phyloP scores from a whole-genome alignment of 2,329 filamentous ascomycete species.

The Talaromyces pinophilus region DNA sequence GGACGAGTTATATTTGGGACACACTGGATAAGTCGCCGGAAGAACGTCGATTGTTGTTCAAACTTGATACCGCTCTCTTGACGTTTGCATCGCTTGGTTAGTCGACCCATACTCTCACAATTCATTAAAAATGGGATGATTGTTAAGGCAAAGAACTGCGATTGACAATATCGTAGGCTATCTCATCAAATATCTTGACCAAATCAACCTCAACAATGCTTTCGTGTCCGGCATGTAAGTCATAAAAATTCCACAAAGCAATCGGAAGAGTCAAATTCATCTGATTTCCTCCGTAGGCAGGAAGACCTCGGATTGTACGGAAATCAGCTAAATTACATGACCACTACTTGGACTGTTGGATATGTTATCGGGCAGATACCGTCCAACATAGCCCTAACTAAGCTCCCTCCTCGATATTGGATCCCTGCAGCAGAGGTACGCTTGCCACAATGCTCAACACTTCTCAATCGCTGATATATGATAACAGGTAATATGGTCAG shows the following conservation, averaged over 20 bases:
- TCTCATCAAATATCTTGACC: constrained; percentile 54
- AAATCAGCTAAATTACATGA: constrained; percentile 59
- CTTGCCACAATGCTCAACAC: constrained; percentile 28
- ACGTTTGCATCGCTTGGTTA: constrained; percentile 50
- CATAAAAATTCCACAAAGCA: not conserved
- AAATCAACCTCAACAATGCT: constrained; percentile 50
- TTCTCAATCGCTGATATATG: not conserved
- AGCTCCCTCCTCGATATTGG: constrained; percentile 51
- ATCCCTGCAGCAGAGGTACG: constrained; percentile 51
- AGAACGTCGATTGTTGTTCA: constrained; percentile 52
- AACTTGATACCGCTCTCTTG: constrained; percentile 52
- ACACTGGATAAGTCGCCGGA: constrained; percentile 55
- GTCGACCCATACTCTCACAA: not conserved
- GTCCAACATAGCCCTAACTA: constrained; percentile 54
- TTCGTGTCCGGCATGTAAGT: constrained; percentile 51
- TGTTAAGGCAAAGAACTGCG: not conserved
- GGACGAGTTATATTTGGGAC: constrained; percentile 56
- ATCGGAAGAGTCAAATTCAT: not conserved
- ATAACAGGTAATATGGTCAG: constrained; percentile 48
- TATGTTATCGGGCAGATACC: constrained; percentile 59
- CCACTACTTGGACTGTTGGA: constrained; percentile 61
- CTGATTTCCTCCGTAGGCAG: constrained; percentile 40
- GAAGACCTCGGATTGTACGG: constrained; percentile 55
- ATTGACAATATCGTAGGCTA: constrained; percentile 40
- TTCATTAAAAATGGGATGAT: not conserved